A percentile compares a stretch with the other conserved stretches of the same genome.
phyloP scores from a whole-genome alignment of 2,329 filamentous ascomycete genomes.

The Alternaria alternata region DNA sequence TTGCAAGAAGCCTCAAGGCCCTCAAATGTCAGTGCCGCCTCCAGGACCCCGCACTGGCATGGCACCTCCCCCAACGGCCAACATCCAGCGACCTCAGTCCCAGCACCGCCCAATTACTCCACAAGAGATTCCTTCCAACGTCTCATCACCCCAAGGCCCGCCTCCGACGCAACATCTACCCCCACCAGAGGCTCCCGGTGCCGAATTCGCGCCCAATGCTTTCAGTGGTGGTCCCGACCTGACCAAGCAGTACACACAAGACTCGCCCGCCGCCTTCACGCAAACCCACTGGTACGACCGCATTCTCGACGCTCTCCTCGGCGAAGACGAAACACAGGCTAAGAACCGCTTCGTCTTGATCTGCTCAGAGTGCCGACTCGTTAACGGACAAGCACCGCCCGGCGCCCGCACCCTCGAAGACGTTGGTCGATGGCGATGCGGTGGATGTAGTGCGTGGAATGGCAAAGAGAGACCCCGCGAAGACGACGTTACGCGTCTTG shows the following conservation, averaged over 20 bases:
- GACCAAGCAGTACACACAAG: slow-evolving; percentile 41
- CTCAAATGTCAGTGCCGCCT: slow-evolving; percentile 37
- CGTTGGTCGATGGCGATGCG: slow-evolving; percentile 86
- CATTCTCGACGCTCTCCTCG: slow-evolving; percentile 87
- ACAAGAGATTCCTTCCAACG: slow-evolving; percentile 26
- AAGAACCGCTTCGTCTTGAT: slow-evolving; percentile 92
- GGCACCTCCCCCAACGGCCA: slow-evolving; percentile 70
- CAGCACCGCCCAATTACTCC: slow-evolving; percentile 42
- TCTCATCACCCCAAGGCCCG: slow-evolving; percentile 29
- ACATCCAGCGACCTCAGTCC: slow-evolving; percentile 59
- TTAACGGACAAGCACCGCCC: slow-evolving; percentile 95
- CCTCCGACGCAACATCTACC: slow-evolving; percentile 31
- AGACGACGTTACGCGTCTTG: slow-evolving; percentile 66
- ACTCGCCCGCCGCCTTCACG: slow-evolving; percentile 49
- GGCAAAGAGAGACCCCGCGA: slow-evolving; percentile 79
- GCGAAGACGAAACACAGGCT: slow-evolving; percentile 91
- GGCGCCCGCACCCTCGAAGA: slow-evolving; percentile 80
- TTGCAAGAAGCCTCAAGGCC: slow-evolving; percentile 43
- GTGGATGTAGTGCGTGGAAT: slow-evolving; percentile 82
- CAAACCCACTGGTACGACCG: slow-evolving; percentile 89
- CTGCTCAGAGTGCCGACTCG: slow-evolving; percentile 80
- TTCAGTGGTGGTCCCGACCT: slow-evolving; percentile 51
- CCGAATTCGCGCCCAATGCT: slow-evolving; percentile 80
- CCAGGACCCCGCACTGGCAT: slow-evolving; percentile 60
- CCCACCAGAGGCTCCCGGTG: slow-evolving; percentile 46